Evolutionary conservation across 2,329 filamentous ascomycete species (phyloP).

Genomic region (Stemphylium vesicarium): DNA sequence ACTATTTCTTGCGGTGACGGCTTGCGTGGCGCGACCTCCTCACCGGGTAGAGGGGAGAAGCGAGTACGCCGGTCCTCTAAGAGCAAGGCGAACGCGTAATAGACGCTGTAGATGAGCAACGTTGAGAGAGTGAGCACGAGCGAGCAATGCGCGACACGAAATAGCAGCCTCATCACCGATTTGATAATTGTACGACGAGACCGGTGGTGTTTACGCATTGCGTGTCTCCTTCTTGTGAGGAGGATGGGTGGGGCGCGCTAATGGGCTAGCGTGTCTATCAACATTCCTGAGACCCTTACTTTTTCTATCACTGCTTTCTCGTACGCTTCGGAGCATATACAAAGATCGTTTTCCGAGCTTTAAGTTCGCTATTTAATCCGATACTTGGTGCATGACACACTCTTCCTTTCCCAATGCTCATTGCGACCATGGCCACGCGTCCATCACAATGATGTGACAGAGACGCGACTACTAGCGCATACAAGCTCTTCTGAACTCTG

Average conservation of each 20-base stretch:
- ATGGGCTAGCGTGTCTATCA: neutral
- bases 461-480: no score
- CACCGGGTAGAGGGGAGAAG: neutral
- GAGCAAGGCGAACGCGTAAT: conserved; percentile 11
- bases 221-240: neutral
- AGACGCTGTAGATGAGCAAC: conserved; percentile 11
- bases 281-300: no score
- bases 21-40: conserved; percentile 3
- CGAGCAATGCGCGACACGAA: conserved; percentile 6
- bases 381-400: neutral
- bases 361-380: neutral
- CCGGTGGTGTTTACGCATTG: neutral
- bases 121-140: conserved; percentile 6
- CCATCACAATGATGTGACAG: no score
- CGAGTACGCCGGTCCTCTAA: neutral
- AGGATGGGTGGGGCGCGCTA: conserved; percentile 9
- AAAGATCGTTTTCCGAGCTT: neutral
- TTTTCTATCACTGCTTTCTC: neutral
- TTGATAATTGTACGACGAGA: neutral
- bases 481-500: no score
- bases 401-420: no score
- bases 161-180: conserved; percentile 5
- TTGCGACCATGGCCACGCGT: no score
- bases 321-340: neutral
- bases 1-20: conserved; percentile 18